Conservation (phyloP, 176 grass and related monocot species). For the Avena sativa region DNA sequence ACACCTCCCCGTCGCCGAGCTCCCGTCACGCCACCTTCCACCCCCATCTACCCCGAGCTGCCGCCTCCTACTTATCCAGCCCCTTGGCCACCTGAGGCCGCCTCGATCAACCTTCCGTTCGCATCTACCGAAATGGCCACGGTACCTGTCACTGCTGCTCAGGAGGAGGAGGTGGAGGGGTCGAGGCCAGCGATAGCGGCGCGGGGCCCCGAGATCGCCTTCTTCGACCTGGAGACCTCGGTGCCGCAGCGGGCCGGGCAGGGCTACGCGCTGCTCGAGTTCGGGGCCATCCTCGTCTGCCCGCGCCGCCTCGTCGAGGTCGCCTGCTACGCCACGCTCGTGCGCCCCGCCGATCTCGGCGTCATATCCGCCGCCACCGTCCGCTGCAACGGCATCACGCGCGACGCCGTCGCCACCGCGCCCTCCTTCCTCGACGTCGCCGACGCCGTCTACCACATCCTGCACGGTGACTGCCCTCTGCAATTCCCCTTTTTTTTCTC, state of each 20-base stretch:
- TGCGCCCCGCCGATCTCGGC: slow-evolving; percentile 67
- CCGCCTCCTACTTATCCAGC: slow-evolving; percentile 32
- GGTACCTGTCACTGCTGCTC: neutral
- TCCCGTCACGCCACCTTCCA: slow-evolving; percentile 47
- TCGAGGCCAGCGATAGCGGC: neutral
- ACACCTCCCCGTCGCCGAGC: slow-evolving; percentile 24
- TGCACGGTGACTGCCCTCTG: slow-evolving; percentile 62
- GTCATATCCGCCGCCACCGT: slow-evolving; percentile 68
- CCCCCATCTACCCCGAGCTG: slow-evolving; percentile 7
- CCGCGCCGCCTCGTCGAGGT: slow-evolving; percentile 79
- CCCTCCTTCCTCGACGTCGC: slow-evolving; percentile 79
- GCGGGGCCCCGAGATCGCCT: slow-evolving; percentile 77
- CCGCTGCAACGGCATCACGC: slow-evolving; percentile 91
- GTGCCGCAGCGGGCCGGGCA: slow-evolving; percentile 60
- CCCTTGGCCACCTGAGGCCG: neutral
- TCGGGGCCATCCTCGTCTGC: slow-evolving; percentile 91
- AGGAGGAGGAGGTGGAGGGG: neutral
- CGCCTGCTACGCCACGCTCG: slow-evolving; percentile 82
- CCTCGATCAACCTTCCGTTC: neutral
- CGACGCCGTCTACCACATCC: slow-evolving; percentile 66
- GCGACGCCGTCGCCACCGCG: slow-evolving; percentile 62
- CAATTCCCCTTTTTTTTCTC: neutral
- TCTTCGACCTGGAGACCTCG: slow-evolving; percentile 95
- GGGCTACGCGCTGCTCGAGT: slow-evolving; percentile 83
- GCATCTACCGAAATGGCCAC: slow-evolving; percentile 22